Conservation (phyloP, 2,329 filamentous ascomycete species). For the Stemphylium lycopersici region DNA sequence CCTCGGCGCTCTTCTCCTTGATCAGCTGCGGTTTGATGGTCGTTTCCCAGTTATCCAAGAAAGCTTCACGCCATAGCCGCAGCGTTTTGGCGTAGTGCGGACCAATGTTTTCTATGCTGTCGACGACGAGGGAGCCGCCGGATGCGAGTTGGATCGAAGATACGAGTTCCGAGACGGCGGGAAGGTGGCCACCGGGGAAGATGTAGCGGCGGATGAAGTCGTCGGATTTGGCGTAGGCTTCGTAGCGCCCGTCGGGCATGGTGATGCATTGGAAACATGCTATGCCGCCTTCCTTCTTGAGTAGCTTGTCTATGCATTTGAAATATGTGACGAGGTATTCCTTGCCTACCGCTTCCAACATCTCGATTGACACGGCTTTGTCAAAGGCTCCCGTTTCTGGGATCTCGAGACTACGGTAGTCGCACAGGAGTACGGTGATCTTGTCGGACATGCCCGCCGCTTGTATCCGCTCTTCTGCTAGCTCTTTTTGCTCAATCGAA, state of each 20-base stretch:
- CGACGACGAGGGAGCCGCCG: conserved; percentile 67
- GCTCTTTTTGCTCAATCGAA: conserved; percentile 70
- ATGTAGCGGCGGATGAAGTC: conserved; percentile 81
- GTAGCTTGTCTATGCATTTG: conserved; percentile 63
- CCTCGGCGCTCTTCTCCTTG: conserved; percentile 64
- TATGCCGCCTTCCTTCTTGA: conserved; percentile 70
- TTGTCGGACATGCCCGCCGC: conserved; percentile 64
- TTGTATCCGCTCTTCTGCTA: conserved; percentile 69
- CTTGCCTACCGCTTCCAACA: conserved; percentile 75
- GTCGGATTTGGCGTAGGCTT: conserved; percentile 68
- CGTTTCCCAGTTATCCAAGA: conserved; percentile 66
- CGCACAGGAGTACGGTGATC: conserved; percentile 70
- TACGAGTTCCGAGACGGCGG: conserved; percentile 71
- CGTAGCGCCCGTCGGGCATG: conserved; percentile 72
- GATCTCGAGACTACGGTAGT: conserved; percentile 68
- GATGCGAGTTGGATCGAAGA: conserved; percentile 67
- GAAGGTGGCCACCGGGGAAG: conserved; percentile 76
- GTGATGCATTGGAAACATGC: conserved; percentile 79
- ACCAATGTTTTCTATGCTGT: conserved; percentile 73
- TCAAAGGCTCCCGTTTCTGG: conserved; percentile 63
- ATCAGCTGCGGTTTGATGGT: conserved; percentile 67
- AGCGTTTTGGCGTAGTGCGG: conserved; percentile 75
- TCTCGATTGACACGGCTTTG: conserved; percentile 77
- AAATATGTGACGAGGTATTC: conserved; percentile 74
- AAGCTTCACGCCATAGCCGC: conserved; percentile 70